Percentiles rank a stretch among this genome's conserved stretches.
Conservation (phyloP, 2,329 filamentous ascomycete genomes). For the Macrophomina tecta region DNA sequence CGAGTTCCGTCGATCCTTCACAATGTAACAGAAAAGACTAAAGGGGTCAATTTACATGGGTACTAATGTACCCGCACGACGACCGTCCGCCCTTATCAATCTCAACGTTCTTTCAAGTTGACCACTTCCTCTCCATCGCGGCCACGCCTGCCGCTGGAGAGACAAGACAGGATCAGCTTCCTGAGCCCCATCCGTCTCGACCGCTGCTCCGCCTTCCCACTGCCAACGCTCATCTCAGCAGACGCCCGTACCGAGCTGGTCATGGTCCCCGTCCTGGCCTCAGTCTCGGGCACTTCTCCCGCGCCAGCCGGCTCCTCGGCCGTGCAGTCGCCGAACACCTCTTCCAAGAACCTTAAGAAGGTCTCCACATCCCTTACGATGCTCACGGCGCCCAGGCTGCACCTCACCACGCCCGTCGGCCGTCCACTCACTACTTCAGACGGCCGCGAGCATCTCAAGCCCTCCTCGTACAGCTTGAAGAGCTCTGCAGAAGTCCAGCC, state of each 20-base stretch:
- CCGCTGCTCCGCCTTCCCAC: not conserved
- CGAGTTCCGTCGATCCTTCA: too few species aligned
- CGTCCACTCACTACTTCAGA: constrained; percentile 60
- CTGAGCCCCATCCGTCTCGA: not conserved
- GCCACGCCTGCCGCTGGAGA: not conserved
- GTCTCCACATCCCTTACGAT: constrained; percentile 60
- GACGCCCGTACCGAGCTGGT: not conserved
- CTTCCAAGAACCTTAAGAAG: constrained; percentile 52
- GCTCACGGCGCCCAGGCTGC: constrained; percentile 67
- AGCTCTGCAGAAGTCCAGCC: constrained; percentile 62
- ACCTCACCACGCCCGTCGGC: constrained; percentile 66
- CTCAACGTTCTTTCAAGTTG: too few species aligned
- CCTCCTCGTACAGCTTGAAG: constrained; percentile 60
- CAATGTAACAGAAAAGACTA: too few species aligned
- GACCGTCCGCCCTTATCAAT: too few species aligned
- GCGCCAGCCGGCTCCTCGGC: not conserved
- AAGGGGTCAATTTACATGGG: too few species aligned
- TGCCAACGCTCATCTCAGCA: not conserved
- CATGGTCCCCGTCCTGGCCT: not conserved
- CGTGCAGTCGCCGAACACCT: constrained; percentile 24
- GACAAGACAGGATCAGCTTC: not conserved
- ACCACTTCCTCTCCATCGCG: not conserved
- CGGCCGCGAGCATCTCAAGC: constrained; percentile 63
- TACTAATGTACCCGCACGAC: too few species aligned
- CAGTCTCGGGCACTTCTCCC: constrained; percentile 18